These are phyloP conservation scores for Xylariomycetidae sp. DNA, from an alignment of 2,329 filamentous ascomycete genomes.

Conservation along the genomic window DNA sequence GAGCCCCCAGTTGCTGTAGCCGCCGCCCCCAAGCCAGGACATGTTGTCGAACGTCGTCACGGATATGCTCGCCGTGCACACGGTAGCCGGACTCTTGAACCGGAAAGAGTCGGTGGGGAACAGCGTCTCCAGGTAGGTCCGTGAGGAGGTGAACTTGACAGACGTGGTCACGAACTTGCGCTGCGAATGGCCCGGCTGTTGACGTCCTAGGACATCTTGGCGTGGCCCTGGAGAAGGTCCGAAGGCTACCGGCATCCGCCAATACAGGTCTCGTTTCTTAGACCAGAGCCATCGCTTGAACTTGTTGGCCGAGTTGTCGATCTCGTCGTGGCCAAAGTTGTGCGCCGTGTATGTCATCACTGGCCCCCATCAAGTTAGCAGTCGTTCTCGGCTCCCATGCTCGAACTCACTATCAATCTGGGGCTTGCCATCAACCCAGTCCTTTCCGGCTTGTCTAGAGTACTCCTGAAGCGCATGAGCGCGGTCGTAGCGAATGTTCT, in stretches of 20 bases:
- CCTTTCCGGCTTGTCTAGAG: constrained; percentile 45
- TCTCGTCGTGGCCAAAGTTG: constrained; percentile 55
- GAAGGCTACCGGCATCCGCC: constrained; percentile 39
- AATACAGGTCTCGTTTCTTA: constrained; percentile 30
- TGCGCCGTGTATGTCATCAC: constrained; percentile 38
- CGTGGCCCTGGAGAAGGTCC: constrained; percentile 40
- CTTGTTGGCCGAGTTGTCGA: constrained; percentile 43
- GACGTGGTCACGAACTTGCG: constrained; percentile 39
- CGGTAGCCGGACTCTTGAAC: constrained; percentile 37
- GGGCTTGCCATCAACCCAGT: constrained; percentile 32
- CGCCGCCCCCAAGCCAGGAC: constrained; percentile 54
- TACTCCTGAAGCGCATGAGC: constrained; percentile 52
- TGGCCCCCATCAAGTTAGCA: constrained; percentile 10
- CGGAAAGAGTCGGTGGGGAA: constrained; percentile 35
- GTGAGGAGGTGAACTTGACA: constrained; percentile 43
- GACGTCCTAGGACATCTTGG: constrained; percentile 26
- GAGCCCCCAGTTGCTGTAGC: constrained; percentile 52
- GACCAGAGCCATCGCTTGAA: constrained; percentile 44
- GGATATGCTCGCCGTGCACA: constrained; percentile 37
- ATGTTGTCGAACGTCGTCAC: constrained; percentile 41
- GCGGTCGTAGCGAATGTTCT: constrained; percentile 51
- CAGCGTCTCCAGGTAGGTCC: constrained; percentile 42
- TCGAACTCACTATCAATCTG: constrained; percentile 36
- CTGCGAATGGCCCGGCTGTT: constrained; percentile 12
- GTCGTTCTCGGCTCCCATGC: neutral